These are phyloP conservation scores for Cladosporium sphaerospermum DNA, from an alignment of 2,329 filamentous ascomycete genomes.

Conservation along the genomic window DNA sequence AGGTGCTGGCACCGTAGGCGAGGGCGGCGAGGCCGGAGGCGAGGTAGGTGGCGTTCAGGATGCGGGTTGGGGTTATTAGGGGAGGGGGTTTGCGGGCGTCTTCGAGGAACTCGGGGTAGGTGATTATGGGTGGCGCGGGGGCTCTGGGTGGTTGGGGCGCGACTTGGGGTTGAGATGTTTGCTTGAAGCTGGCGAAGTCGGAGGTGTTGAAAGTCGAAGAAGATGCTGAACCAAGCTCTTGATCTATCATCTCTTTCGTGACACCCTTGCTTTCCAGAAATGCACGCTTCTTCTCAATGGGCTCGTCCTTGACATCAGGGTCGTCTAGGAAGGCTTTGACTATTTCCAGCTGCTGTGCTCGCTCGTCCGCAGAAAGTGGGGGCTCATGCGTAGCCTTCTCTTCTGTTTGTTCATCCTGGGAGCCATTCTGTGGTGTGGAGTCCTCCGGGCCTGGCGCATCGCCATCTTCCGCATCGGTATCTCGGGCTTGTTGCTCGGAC, in stretches of 20 bases:
- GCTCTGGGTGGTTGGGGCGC: conserved; percentile 30
- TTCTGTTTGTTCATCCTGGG: not conserved
- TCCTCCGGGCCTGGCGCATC: conserved; percentile 2
- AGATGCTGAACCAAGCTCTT: conserved; percentile 44
- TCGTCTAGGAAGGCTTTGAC: conserved; percentile 72
- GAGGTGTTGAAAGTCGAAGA: conserved; percentile 14
- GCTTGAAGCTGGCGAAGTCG: conserved; percentile 24
- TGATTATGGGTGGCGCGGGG: conserved; percentile 54
- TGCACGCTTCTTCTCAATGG: conserved; percentile 64
- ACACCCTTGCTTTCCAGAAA: conserved; percentile 78
- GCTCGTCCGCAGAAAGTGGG: conserved; percentile 5
- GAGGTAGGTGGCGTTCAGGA: conserved; percentile 52
- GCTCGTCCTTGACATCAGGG: conserved; percentile 61
- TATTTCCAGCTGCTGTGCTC: conserved; percentile 49
- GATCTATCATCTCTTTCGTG: conserved; percentile 58
- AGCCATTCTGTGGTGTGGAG: not conserved
- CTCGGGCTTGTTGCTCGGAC: not conserved
- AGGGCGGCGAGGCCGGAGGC: conserved; percentile 50
- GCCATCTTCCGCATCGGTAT: conserved; percentile 3
- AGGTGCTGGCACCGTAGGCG: conserved; percentile 66
- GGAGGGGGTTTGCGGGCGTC: conserved; percentile 54
- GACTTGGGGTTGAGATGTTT: conserved; percentile 1
- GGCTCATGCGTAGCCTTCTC: not conserved
- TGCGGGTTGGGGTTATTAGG: conserved; percentile 50
- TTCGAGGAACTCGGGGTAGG: conserved; percentile 60